Base-by-base conservation (phyloP, 805 yeast species). In the Ascoidea asiatica region DNA sequence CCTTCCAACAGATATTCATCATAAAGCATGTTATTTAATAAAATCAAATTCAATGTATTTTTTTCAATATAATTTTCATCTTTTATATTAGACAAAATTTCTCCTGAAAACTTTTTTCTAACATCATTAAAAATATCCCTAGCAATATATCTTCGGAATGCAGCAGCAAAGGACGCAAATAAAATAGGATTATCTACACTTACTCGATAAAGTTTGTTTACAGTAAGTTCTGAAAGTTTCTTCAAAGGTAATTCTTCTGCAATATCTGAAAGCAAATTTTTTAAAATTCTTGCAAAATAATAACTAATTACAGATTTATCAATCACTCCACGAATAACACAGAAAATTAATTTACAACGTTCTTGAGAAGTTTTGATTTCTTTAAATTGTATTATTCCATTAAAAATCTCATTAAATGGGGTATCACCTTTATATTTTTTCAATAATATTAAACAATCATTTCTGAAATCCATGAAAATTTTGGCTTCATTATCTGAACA, bases 181-280 rank as follows among this genome's bases (percentile, higher is more conserved):
- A 21, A 38, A 45, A 39, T 4, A 46, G 36, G 17, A 45, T 46
- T 8, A 23, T 18, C 35, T 37, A 45, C 13, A 48, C 23, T n/a
- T 43, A 44, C 17, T 36, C 21, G 3, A 42, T 19, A n/a, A 48
- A 20, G 21, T n/a, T n/a, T n/a, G n/a, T n/a, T n/a, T n/a, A n/a
- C n/a, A n/a, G n/a, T n/a, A n/a, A n/a, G n/a, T n/a, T n/a, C n/a
- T n/a, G n/a, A n/a, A n/a, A n/a, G n/a, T n/a, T n/a, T n/a, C n/a
- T n/a, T n/a, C n/a, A 45, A 48, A 6, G 37, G 42, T 11, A 45
- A 5, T n/a, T 23, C 7, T 21, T 35, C 38, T 5, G 40, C 4
- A n/a, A n/a, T n/a, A n/a, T 19, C 15, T 19, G 20, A 37, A 17
- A 39, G 21, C 41, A 39, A 17, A 2, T 6, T 17, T 5, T 39